phyloP scores from a whole-genome alignment of 2,329 filamentous ascomycete genomes.

The Pyricularia pennisetigena region DNA sequence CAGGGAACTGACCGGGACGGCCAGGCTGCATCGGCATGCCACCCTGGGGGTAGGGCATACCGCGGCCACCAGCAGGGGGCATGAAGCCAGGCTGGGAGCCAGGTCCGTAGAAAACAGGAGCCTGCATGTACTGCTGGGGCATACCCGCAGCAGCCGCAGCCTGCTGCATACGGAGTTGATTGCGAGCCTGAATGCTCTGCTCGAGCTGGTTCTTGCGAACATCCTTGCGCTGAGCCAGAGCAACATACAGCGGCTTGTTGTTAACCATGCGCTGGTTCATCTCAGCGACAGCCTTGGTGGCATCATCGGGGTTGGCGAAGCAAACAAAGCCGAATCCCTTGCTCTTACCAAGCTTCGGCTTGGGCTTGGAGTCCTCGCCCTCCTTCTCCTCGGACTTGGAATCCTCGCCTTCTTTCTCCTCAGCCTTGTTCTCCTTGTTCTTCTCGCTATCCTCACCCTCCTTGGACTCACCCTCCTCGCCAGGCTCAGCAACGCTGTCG shows the following conservation, averaged over 20 bases:
- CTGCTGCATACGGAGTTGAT: conserved; percentile 97
- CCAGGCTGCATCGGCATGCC: conserved; percentile 63
- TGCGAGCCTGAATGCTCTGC: conserved; percentile 97
- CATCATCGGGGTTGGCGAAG: conserved; percentile 99
- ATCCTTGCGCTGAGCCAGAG: conserved; percentile 97
- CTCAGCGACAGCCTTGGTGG: conserved; percentile 96
- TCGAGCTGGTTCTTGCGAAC: conserved; percentile 99
- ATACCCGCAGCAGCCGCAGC: conserved; percentile 84
- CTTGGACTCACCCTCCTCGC: conserved; percentile 42
- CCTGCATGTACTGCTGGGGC: conserved; percentile 79
- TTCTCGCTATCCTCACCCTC: conserved; percentile 38
- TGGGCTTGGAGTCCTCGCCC: conserved; percentile 43
- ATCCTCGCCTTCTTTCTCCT: conserved; percentile 34
- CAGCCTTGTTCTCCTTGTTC: conserved; percentile 34
- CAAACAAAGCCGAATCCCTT: conserved; percentile 99
- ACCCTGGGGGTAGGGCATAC: conserved; percentile 56
- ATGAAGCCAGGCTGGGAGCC: conserved; percentile 67
- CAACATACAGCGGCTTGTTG: conserved; percentile 94
- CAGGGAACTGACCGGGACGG: conserved; percentile 78
- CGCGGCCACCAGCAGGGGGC: conserved; percentile 49
- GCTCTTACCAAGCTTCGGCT: conserved; percentile 81
- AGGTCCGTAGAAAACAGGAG: conserved; percentile 85
- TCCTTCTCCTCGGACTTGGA: conserved; percentile 39
- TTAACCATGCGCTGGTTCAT: conserved; percentile 99
- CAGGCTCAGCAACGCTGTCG: conserved; percentile 54